These are phyloP conservation scores for Aspergillus felis DNA, from an alignment of 2,329 filamentous ascomycete genomes.

Conservation along the genomic window DNA sequence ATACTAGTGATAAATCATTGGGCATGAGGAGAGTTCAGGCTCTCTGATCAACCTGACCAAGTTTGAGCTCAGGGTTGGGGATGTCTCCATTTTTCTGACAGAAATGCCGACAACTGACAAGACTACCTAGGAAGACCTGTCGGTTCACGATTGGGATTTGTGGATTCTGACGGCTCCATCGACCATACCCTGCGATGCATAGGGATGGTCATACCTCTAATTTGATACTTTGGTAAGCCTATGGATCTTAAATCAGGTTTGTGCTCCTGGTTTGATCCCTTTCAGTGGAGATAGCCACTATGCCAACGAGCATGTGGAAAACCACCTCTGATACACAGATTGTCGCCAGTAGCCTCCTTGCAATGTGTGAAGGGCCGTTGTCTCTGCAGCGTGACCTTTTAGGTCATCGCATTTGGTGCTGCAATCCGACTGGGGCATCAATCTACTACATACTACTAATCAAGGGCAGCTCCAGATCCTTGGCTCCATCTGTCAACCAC, in stretches of 20 bases:
- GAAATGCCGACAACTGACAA: background rate
- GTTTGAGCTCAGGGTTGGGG: background rate
- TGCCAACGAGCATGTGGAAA: background rate
- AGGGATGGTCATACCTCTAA: background rate
- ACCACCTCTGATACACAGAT: background rate
- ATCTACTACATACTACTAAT: background rate
- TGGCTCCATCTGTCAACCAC: background rate
- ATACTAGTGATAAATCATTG: constrained; percentile 9
- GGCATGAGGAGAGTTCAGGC: background rate
- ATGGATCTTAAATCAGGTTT: background rate
- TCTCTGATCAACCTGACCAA: background rate
- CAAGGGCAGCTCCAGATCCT: background rate
- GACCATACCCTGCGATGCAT: background rate
- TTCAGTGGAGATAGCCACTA: background rate
- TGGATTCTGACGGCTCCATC: too few relatives aligned
- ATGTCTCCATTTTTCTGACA: background rate
- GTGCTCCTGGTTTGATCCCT: background rate
- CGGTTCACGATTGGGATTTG: too few relatives aligned
- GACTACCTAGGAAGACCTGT: too few relatives aligned
- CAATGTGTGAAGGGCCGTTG: background rate
- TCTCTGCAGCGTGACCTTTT: background rate
- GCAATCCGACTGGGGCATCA: background rate
- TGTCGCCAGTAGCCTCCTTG: background rate
- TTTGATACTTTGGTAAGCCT: background rate
- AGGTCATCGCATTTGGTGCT: background rate